Conservation (phyloP, 1,139 yeast species). For the Suhomyces yuchorum region DNA sequence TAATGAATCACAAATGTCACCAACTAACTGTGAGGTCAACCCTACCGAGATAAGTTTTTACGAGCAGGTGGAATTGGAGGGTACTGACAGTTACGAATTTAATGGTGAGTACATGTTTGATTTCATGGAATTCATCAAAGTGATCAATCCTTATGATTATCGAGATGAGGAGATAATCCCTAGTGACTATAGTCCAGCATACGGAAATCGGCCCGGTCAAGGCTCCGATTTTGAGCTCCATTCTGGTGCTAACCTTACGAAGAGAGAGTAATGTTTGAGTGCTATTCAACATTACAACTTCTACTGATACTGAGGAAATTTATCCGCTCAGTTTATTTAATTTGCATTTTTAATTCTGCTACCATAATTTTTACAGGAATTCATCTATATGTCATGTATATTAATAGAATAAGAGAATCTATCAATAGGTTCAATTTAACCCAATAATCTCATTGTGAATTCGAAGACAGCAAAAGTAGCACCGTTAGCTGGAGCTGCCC, state of each 20-base stretch:
- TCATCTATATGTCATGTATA: not conserved
- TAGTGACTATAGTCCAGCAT: constrained; percentile 8
- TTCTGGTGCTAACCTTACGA: constrained; percentile 12
- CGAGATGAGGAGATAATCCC: constrained; percentile 22
- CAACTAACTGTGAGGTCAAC: constrained; percentile 12
- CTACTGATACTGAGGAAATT: no score
- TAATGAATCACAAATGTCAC: constrained; percentile 24
- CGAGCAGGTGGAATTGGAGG: constrained; percentile 46
- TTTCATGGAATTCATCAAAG: constrained; percentile 49
- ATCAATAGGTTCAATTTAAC: not conserved
- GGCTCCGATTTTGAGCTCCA: constrained; percentile 25
- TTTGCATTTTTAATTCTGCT: constrained; percentile 2
- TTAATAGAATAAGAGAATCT: not conserved
- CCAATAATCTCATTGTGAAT: constrained; percentile 65
- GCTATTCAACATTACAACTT: no score
- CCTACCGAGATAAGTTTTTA: constrained; percentile 17
- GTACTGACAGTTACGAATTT: constrained; percentile 54
- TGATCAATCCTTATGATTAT: constrained; percentile 46
- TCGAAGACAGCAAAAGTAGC: constrained; percentile 94
- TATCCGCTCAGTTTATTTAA: not conserved
- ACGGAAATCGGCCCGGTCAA: constrained; percentile 11
- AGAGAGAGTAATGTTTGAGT: constrained; percentile 7
- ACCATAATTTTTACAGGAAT: not conserved
- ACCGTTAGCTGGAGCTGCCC: constrained; percentile 98
- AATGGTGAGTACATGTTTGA: constrained; percentile 54